These are phyloP conservation scores for Aspergillus tubingensis DNA, from an alignment of 2,329 filamentous ascomycete genomes.

Conservation along the genomic window DNA sequence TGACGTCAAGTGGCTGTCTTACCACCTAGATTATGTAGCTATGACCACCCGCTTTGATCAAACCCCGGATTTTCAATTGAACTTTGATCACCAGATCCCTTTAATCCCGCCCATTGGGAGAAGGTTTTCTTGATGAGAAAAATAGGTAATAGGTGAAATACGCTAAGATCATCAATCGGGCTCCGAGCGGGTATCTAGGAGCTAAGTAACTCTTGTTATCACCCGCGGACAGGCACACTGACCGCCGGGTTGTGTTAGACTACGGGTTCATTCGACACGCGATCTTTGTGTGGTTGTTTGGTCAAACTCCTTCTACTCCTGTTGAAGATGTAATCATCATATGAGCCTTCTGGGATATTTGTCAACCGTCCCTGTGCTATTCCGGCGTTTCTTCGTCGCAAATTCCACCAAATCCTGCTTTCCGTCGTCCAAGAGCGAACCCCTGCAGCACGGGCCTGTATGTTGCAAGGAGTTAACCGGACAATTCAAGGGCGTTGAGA, in stretches of 20 bases:
- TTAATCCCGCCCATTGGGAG: neutral
- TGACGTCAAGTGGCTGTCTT: slow-evolving; percentile 8
- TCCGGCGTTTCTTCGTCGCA: neutral
- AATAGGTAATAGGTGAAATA: neutral
- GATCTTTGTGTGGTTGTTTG: too few species aligned
- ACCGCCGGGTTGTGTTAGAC: neutral
- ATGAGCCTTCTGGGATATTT: neutral
- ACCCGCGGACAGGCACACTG: neutral
- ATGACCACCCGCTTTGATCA: slow-evolving; percentile 6
- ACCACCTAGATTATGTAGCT: neutral
- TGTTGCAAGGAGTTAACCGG: slow-evolving; percentile 30
- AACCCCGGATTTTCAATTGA: slow-evolving; percentile 15
- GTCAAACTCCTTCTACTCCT: neutral
- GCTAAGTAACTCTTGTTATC: neutral
- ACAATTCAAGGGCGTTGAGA: slow-evolving; percentile 21
- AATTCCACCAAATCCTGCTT: neutral
- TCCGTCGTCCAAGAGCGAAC: neutral
- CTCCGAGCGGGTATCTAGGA: neutral
- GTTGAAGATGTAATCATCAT: neutral
- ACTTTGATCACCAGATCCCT: neutral
- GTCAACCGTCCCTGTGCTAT: neutral
- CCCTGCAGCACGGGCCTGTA: slow-evolving; percentile 27
- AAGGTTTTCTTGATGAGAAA: neutral
- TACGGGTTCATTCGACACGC: neutral
- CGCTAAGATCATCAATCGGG: neutral